These are phyloP conservation scores for Nothophoma quercina DNA, from an alignment of 2,329 filamentous ascomycete genomes.

Conservation along the genomic window DNA sequence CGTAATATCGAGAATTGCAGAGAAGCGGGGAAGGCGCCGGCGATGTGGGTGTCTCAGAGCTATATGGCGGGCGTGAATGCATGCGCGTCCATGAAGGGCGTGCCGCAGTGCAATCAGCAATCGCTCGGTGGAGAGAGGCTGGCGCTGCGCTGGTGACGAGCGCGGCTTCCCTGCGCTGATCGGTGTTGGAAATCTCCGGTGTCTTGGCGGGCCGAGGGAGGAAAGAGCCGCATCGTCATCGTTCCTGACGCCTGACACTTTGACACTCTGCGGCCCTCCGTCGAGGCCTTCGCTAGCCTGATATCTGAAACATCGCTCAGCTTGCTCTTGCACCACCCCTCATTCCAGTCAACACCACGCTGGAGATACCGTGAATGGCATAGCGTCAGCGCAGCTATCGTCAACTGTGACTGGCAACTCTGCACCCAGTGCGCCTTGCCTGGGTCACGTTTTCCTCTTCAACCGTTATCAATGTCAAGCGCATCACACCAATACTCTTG, in stretches of 20 bases:
- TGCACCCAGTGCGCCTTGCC: not conserved
- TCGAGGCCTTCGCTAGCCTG: not conserved
- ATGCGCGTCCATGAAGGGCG: conserved; percentile 18
- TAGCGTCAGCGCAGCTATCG: not conserved
- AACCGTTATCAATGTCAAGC: not conserved
- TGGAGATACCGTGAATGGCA: not conserved
- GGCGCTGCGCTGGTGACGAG: conserved; percentile 17
- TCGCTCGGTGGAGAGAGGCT: conserved; percentile 19
- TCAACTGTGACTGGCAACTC: not conserved
- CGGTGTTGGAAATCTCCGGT: conserved; percentile 26
- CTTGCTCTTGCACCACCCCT: conserved; percentile 1
- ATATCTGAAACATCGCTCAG: conserved; percentile 16
- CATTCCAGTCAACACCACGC: conserved; percentile 11
- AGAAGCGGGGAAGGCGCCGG: conserved; percentile 5
- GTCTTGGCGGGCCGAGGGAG: conserved; percentile 10
- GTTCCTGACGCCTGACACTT: conserved; percentile 18
- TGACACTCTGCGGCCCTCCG: conserved; percentile 4
- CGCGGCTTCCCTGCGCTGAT: conserved; percentile 19
- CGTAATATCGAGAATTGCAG: conserved; percentile 7
- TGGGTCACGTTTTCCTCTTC: not conserved
- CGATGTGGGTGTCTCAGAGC: conserved; percentile 8
- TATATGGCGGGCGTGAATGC: conserved; percentile 12
- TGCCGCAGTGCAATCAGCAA: conserved; percentile 23
- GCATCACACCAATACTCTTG: conserved; percentile 12
- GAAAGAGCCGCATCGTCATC: conserved; percentile 17